phyloP scores from a whole-genome alignment of 345 rosid genomes.

The Streptanthus diversifolius region DNA sequence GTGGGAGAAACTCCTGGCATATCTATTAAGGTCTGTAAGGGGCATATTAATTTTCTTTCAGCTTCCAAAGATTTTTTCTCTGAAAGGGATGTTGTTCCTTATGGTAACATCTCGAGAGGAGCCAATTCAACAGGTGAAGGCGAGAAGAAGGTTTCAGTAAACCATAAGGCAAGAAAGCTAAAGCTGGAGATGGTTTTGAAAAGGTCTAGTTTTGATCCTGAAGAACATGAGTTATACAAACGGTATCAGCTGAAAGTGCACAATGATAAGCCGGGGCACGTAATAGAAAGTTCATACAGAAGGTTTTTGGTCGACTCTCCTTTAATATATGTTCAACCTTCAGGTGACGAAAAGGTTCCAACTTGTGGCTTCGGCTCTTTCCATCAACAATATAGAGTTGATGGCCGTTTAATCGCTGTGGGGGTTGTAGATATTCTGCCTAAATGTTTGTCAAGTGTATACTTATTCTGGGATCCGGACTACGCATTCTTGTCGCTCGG shows the following conservation, averaged over 20 bases:
- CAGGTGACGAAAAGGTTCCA: constrained; percentile 65
- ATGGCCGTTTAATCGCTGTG: constrained; percentile 84
- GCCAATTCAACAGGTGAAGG: constrained; percentile 40
- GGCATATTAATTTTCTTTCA: constrained; percentile 73
- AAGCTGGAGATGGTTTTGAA: constrained; percentile 76
- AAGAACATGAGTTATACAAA: constrained; percentile 79
- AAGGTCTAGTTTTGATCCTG: constrained; percentile 80
- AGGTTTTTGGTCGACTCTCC: constrained; percentile 87
- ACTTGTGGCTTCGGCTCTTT: constrained; percentile 91
- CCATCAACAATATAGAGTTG: constrained; percentile 87
- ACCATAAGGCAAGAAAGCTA: constrained; percentile 41
- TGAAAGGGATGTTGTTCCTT: constrained; percentile 32
- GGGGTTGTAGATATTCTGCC: constrained; percentile 95
- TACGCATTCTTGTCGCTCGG: constrained; percentile 79
- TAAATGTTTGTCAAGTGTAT: constrained; percentile 88
- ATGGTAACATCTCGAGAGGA: constrained; percentile 39
- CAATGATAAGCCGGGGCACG: constrained; percentile 53
- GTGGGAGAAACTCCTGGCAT: constrained; percentile 39
- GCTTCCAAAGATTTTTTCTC: constrained; percentile 34
- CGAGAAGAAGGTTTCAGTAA: constrained; percentile 41
- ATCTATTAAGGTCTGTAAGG: constrained; percentile 64
- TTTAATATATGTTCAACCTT: constrained; percentile 54
- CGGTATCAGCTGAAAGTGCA: constrained; percentile 86
- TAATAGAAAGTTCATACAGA: constrained; percentile 59
- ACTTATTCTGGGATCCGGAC: constrained; percentile 98